Evolutionary conservation across 1,284 basidiomycete genomes (phyloP), one percentile per base, ranked within the genome.

Genomic region (Xerocomus amazonicus): DNA sequence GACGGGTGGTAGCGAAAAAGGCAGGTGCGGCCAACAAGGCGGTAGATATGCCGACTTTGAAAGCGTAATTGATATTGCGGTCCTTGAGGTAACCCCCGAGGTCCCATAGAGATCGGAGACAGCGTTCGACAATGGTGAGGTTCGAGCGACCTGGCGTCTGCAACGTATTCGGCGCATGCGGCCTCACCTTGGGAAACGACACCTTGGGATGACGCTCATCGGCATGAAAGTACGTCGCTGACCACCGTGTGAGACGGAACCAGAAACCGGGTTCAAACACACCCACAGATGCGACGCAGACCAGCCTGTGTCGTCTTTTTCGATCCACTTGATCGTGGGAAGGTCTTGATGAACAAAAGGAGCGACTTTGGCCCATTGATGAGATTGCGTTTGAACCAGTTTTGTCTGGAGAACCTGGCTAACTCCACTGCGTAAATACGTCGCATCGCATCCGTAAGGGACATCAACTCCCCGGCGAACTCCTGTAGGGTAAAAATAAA

Each of bases 401-500:
- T 65, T 16, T 67, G 59, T 41, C 70, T 69, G 14, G 67, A 68
- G 1, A 72, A 66, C 42, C 71, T 70, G 23, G 72, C 70, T 50
- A 77, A 77, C 62, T 89, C 84, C 41, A 81, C 77, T 48, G 68
- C 74, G 56, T 85, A 84, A 48, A 91, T 82, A 48, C 87, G 77
- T 45, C 81, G 75, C 76, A 94, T 87, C 0, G 90, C 85, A 61
- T 93, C 89, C 0, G 92, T 76, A 4, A 97, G 79, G 35, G 83
- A 84, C 38, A 87, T 75, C 41, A 95, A 70, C 66, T 97, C 94
- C 51, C 79, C 74, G 6, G 90, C 81, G 63, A 96, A 96, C 64
- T 97, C 94, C 68, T 97, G 92, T 38, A 96, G 69, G 0, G 92
- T 95, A 68, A 96, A 97, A 52, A 95, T 87, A 69, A 93, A 94